Evolutionary conservation across 1,139 yeast species (phyloP).

Genomic region (Groenewaldozyma auringiensis): DNA sequence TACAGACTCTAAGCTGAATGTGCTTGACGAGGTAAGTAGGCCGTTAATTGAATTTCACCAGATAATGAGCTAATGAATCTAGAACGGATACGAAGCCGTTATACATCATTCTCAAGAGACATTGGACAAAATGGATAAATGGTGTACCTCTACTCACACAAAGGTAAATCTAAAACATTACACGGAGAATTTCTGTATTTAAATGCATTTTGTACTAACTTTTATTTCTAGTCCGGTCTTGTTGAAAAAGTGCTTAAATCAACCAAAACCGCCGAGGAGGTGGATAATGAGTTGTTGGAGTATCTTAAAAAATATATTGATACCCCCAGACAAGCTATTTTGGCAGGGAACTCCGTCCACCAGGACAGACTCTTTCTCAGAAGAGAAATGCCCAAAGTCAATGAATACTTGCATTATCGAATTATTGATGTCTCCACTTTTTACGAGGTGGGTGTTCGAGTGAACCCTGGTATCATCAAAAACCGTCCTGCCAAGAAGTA

Average conservation of each 20-base stretch:
- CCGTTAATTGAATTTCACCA: no score
- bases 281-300: constrained; percentile 52
- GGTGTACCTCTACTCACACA: constrained; percentile 82
- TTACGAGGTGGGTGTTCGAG: constrained; percentile 71
- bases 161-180: constrained; percentile 19
- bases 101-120: constrained; percentile 60
- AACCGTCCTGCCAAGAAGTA: constrained; percentile 55
- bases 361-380: constrained; percentile 84
- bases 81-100: constrained; percentile 68
- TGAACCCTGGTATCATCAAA: constrained; percentile 55
- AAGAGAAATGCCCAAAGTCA: constrained; percentile 69
- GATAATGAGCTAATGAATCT: no score
- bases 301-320: constrained; percentile 55
- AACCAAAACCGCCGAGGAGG: constrained; percentile 47
- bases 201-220: constrained; percentile 2
- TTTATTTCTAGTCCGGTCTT: constrained; percentile 56
- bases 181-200: background rate
- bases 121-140: constrained; percentile 68
- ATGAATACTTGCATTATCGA: constrained; percentile 63
- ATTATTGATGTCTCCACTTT: constrained; percentile 82
- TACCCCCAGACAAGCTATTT: constrained; percentile 46
- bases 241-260: constrained; percentile 59
- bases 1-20: constrained; percentile 70
- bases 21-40: constrained; percentile 49
- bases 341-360: constrained; percentile 91